Evolutionary conservation across 1,139 yeast genomes (phyloP).

Genomic region (Diutina pseudorugosa): DNA sequence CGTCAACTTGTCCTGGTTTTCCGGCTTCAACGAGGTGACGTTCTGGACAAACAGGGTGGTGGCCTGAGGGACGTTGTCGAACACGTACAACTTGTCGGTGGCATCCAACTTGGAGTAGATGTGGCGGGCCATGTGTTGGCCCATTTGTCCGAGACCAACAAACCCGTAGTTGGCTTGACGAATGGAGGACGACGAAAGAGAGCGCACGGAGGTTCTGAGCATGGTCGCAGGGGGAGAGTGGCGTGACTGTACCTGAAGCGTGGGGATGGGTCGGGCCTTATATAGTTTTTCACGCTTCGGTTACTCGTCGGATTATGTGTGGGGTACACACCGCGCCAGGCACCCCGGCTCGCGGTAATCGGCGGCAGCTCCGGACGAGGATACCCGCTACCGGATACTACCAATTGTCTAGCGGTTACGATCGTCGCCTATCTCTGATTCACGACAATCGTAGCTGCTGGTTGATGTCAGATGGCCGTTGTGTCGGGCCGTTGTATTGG

Average conservation of each 20-base stretch:
- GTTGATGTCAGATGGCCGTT: too few relatives aligned
- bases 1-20: constrained; percentile 12
- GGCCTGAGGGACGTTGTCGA: constrained; percentile 27
- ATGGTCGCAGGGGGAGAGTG: too few relatives aligned
- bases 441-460: too few relatives aligned
- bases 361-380: not conserved
- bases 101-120: constrained; percentile 30
- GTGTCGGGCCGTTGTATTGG: too few relatives aligned
- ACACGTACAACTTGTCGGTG: constrained; percentile 29
- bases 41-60: constrained; percentile 16
- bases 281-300: not conserved
- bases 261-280: not conserved
- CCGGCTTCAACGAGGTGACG: constrained; percentile 16
- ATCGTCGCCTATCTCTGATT: too few relatives aligned
- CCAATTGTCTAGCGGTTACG: too few relatives aligned
- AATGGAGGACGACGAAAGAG: constrained; percentile 12
- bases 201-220: constrained; percentile 5
- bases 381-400: too few relatives aligned
- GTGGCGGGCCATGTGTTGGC: constrained; percentile 48
- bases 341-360: not conserved
- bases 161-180: constrained; percentile 30
- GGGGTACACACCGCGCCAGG: not conserved
- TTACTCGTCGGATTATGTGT: not conserved
- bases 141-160: constrained; percentile 51
- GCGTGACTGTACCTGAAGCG: too few relatives aligned